These are phyloP conservation scores for Proliferodiscus dingleyae DNA, from an alignment of 2,329 filamentous ascomycete genomes.

Conservation along the genomic window DNA sequence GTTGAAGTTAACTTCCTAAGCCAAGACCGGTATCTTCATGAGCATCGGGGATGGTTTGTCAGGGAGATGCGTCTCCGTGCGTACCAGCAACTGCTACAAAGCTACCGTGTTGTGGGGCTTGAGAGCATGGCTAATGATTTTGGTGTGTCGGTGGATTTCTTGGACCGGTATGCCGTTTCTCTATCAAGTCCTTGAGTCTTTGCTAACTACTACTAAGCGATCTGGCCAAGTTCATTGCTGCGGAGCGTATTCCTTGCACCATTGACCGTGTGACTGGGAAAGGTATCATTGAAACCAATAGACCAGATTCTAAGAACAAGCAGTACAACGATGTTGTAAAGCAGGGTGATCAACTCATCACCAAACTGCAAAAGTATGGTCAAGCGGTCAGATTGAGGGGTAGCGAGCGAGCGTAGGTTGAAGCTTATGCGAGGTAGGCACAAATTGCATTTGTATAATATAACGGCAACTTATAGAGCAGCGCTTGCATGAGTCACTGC, in stretches of 20 bases:
- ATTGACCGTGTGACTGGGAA: slow-evolving; percentile 96
- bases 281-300: slow-evolving; percentile 95
- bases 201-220: slow-evolving; percentile 52
- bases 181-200: neutral
- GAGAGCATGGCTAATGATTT: slow-evolving; percentile 97
- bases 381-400: slow-evolving; percentile 91
- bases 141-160: slow-evolving; percentile 91
- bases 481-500: neutral
- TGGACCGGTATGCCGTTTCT: slow-evolving; percentile 68
- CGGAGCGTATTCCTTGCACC: slow-evolving; percentile 88
- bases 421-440: too few species aligned
- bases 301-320: slow-evolving; percentile 98
- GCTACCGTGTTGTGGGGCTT: slow-evolving; percentile 93
- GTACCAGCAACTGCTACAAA: slow-evolving; percentile 95
- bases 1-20: slow-evolving; percentile 94
- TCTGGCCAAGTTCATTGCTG: slow-evolving; percentile 94
- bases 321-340: slow-evolving; percentile 98
- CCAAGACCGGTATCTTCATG: slow-evolving; percentile 89
- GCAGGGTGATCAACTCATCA: slow-evolving; percentile 96
- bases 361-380: slow-evolving; percentile 98
- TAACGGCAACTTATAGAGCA: slow-evolving; percentile 18
- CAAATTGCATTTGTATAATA: slow-evolving; percentile 26
- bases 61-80: slow-evolving; percentile 95
- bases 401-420: slow-evolving; percentile 75
- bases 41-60: slow-evolving; percentile 96